Evolutionary conservation across 2,329 filamentous ascomycete genomes (phyloP).

Genomic region (Oidium heveae): DNA sequence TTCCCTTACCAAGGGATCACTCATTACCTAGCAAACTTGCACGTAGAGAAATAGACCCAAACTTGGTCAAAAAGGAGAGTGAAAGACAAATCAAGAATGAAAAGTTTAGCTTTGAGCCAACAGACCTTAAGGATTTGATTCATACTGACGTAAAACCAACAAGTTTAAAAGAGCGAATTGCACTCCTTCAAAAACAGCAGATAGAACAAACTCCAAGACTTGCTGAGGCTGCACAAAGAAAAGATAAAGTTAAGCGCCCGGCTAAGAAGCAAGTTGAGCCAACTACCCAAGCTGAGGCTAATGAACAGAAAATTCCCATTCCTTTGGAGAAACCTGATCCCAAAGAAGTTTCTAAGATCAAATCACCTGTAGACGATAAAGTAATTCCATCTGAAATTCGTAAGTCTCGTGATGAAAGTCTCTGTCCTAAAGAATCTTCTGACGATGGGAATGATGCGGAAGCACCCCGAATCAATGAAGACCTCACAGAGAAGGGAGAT

Average conservation of each 20-base stretch:
- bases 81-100: constrained; percentile 43
- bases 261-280: constrained; percentile 38
- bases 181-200: constrained; percentile 79
- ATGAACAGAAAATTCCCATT: constrained; percentile 22
- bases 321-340: constrained; percentile 20
- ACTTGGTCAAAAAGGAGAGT: constrained; percentile 36
- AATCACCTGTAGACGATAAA: no score
- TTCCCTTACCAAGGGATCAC: constrained; percentile 48
- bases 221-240: constrained; percentile 52
- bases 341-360: constrained; percentile 19
- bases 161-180: constrained; percentile 86
- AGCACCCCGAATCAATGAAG: constrained; percentile 37
- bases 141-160: constrained; percentile 72
- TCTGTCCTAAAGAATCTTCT: constrained; percentile 27
- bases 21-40: constrained; percentile 57
- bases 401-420: no score
- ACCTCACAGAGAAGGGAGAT: constrained; percentile 32
- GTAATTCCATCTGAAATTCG: no score
- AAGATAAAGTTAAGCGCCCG: constrained; percentile 66
- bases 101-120: constrained; percentile 32
- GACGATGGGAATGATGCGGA: constrained; percentile 35
- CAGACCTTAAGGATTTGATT: constrained; percentile 20
- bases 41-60: constrained; percentile 66
- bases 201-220: constrained; percentile 66
- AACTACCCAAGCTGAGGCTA: constrained; percentile 17